phyloP scores from a whole-genome alignment of 2,329 filamentous ascomycete genomes.

The Fusarium foetens region DNA sequence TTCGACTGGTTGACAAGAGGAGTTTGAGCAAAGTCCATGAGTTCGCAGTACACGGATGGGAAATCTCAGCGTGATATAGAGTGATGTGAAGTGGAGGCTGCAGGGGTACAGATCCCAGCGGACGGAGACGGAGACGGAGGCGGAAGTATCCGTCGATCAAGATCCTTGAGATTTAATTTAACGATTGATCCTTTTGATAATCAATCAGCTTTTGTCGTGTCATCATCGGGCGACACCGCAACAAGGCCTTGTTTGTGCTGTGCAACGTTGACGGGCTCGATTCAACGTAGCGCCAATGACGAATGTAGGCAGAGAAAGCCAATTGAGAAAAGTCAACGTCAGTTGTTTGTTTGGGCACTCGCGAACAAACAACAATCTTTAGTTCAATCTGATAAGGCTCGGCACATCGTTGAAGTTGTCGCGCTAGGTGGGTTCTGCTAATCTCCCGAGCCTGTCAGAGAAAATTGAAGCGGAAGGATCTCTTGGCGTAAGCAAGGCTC shows the following conservation, averaged over 20 bases:
- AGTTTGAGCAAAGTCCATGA: neutral
- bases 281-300: neutral
- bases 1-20: neutral
- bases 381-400: neutral
- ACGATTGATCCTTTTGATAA: slow-evolving; percentile 3
- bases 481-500: slow-evolving; percentile 1
- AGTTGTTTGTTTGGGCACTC: no score
- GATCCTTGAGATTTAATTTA: neutral
- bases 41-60: neutral
- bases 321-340: neutral
- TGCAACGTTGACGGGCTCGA: no score
- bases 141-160: slow-evolving; percentile 1
- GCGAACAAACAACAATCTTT: neutral
- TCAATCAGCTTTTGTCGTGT: neutral
- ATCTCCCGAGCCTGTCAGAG: neutral
- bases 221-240: neutral
- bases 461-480: neutral
- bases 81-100: neutral
- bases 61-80: neutral
- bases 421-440: neutral
- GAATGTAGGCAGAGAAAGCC: rapidly evolving
- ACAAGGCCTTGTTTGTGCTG: neutral
- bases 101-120: neutral
- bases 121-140: neutral
- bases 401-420: neutral